Evolutionary conservation across 2,329 filamentous ascomycete genomes (phyloP), one percentile per base, ranked within the genome.

Genomic region (Aspergillus sp.): DNA sequence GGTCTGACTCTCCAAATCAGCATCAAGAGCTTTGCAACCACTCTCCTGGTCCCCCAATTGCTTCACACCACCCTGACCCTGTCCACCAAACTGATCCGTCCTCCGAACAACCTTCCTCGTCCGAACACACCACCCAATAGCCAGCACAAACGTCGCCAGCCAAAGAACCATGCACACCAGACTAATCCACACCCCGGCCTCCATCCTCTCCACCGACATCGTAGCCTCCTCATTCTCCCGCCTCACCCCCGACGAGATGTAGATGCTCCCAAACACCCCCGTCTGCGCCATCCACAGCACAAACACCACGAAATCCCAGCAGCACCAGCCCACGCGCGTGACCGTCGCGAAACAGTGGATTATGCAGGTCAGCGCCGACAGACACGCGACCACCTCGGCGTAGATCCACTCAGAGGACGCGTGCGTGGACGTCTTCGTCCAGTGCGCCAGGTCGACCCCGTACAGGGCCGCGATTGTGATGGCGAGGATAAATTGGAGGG

Each of bases 341-440:
- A 37, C 29, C 3, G 29, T 37, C n/a, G 35, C 26, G 10, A 39
- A 29, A 26, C 26, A 39, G 16, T 45, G 39, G 0, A 39, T 11
- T 5, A 37, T 30, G 19, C 36, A 45, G 10, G 38, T 47, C 1
- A 47, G 14, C 3, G 30, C 35, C 1, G 44, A 45, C 1, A 45
- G 8, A 3, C 12, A 24, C 1, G 34, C 40, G 11, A 45, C 39
- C 1, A 43, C 11, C 14, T 47, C 42, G 10, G 44, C 38, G 30
- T 45, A 47, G 11, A 47, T 33, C 44, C 44, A 47, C 30, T 39
- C 33, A 5, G 44, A 17, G 4, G 16, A 11, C n/a, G 38, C 40
- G 28, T 12, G 24, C 2, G 15, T 20, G n/a, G 38, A 22, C 11
- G 19, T n/a, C 24, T 35, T 35, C 11, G 36, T 43, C 20, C 40